Conservation (phyloP, 768 basidiomycete genomes). For the Boletus insuetus region DNA sequence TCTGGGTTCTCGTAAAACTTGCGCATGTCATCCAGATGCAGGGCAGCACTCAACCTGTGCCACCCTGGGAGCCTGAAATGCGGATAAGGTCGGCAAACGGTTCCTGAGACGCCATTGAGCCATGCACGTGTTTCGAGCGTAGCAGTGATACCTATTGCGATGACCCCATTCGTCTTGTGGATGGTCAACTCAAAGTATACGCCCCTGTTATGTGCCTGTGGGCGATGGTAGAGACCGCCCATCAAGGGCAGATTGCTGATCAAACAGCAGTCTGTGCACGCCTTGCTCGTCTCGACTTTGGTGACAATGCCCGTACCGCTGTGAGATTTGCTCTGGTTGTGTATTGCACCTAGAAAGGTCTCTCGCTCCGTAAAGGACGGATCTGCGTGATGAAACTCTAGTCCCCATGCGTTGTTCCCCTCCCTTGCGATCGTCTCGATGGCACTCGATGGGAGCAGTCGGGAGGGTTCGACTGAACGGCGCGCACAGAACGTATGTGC, state of each 20-base stretch:
- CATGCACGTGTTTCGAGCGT: not conserved
- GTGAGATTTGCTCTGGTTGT: constrained; percentile 32
- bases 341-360: constrained; percentile 44
- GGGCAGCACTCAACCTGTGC: constrained; percentile 62
- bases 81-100: constrained; percentile 63
- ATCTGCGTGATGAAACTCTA: constrained; percentile 38
- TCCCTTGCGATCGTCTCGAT: constrained; percentile 48
- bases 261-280: constrained; percentile 51
- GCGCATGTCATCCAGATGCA: constrained; percentile 69
- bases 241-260: constrained; percentile 60
- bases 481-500: constrained; percentile 50
- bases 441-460: constrained; percentile 48
- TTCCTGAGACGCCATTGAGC: constrained; percentile 40
- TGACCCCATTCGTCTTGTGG: constrained; percentile 51
- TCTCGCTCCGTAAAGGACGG: not conserved
- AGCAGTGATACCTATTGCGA: constrained; percentile 53
- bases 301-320: constrained; percentile 26
- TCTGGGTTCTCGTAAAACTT: constrained; percentile 71
- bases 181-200: constrained; percentile 66
- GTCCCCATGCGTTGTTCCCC: constrained; percentile 53
- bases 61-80: constrained; percentile 67
- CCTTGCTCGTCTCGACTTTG: constrained; percentile 38
- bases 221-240: constrained; percentile 57
- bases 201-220: constrained; percentile 42
- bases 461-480: constrained; percentile 40